These are phyloP conservation scores for Dryas integrifolia DNA, from an alignment of 331 rosid species.

Conservation along the genomic window DNA sequence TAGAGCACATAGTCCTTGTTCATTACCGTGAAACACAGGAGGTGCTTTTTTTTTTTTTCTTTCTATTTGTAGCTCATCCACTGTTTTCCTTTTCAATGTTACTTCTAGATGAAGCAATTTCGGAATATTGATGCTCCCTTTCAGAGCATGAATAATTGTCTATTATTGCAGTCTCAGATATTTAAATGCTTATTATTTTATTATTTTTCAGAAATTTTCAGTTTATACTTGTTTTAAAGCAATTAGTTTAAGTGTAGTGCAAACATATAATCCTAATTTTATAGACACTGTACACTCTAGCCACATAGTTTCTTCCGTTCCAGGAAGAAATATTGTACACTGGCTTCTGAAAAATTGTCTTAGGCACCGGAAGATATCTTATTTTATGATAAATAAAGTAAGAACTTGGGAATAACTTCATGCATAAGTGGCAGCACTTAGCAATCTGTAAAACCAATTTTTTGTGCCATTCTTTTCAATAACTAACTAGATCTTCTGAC, in stretches of 20 bases:
- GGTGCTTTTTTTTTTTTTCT: conserved; percentile 37
- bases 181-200: neutral
- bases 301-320: neutral
- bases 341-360: neutral
- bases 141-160: neutral
- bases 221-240: neutral
- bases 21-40: conserved; percentile 96
- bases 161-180: neutral
- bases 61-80: conserved; percentile 14
- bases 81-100: conserved; percentile 5
- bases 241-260: neutral
- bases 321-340: neutral
- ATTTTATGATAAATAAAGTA: neutral
- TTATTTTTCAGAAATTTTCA: neutral
- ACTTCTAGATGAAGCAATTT: neutral
- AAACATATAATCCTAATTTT: neutral
- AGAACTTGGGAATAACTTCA: conserved; percentile 1
- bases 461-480: conserved; percentile 12
- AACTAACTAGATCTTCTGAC: conserved; percentile 21
- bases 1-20: conserved; percentile 93
- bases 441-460: conserved; percentile 9
- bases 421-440: conserved; percentile 7
- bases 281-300: neutral
- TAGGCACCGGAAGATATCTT: neutral
- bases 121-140: neutral